These are phyloP conservation scores for Aethionema arabicum DNA, from an alignment of 345 rosid species.

Conservation along the genomic window DNA sequence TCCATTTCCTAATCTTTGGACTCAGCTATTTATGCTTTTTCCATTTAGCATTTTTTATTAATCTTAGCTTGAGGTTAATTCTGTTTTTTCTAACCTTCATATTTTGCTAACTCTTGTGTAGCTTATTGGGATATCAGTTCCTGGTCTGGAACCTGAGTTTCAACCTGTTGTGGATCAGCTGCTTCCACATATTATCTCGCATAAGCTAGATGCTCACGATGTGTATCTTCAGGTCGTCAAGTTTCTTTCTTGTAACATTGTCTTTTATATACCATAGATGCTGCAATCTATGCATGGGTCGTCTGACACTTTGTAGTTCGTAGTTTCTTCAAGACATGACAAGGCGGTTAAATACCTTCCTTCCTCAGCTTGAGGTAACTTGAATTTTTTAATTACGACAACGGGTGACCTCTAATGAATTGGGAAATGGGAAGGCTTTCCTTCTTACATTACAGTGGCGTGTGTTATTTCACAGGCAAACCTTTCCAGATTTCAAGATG, in stretches of 20 bases:
- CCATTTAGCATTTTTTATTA: background rate
- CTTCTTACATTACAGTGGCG: constrained; percentile 7
- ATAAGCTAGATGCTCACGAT: constrained; percentile 71
- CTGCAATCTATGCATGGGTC: constrained; percentile 32
- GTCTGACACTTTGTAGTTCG: constrained; percentile 47
- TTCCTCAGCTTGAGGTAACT: constrained; percentile 86
- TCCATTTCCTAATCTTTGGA: background rate
- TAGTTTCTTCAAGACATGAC: constrained; percentile 87
- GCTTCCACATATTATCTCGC: constrained; percentile 64
- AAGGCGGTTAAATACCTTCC: constrained; percentile 58
- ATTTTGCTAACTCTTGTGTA: constrained; percentile 31
- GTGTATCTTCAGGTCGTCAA: constrained; percentile 72
- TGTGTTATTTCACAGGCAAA: constrained; percentile 49
- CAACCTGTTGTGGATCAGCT: constrained; percentile 79
- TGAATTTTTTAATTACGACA: constrained; percentile 13
- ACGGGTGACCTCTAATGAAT: constrained; percentile 9
- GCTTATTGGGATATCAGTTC: constrained; percentile 72
- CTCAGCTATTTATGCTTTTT: background rate
- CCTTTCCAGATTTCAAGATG: constrained; percentile 57
- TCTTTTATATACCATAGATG: constrained; percentile 1
- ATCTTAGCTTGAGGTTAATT: background rate
- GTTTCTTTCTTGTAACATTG: constrained; percentile 11
- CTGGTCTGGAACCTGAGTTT: constrained; percentile 80
- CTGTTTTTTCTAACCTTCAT: background rate
- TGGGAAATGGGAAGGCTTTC: constrained; percentile 3